These are phyloP conservation scores for Geotrichum cucujoidarum DNA, from an alignment of 1,139 yeast genomes.

Conservation along the genomic window DNA sequence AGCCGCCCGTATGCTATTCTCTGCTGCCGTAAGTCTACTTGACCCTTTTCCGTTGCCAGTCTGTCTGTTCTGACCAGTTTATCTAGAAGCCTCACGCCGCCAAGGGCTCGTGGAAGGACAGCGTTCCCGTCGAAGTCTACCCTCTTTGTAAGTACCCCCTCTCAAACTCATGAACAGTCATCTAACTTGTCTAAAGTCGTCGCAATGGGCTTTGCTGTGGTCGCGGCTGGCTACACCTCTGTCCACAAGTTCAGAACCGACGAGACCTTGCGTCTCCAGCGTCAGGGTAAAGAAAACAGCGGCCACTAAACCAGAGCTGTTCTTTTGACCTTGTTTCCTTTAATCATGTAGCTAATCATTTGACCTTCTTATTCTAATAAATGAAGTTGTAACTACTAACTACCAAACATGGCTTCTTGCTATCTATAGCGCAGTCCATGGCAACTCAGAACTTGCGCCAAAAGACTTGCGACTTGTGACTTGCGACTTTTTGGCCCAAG, in stretches of 20 bases:
- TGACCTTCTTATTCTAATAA: no score
- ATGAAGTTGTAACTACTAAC: no score
- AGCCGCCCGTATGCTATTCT: constrained; percentile 15
- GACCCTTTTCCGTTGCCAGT: neutral
- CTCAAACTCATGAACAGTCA: neutral
- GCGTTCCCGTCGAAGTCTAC: constrained; percentile 32
- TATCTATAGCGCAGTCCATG: no score
- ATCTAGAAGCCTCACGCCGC: constrained; percentile 13
- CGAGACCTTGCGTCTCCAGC: constrained; percentile 27
- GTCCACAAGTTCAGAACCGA: constrained; percentile 29
- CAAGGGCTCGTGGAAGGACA: constrained; percentile 15
- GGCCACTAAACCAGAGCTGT: no score
- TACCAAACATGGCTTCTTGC: no score
- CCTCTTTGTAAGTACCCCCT: constrained; percentile 31
- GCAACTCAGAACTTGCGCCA: no score
- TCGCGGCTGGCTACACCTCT: constrained; percentile 28
- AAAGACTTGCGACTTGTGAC: no score
- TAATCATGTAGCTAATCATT: no score
- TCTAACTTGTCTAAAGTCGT: constrained; percentile 22
- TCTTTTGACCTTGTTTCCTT: no score
- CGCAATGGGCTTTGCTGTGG: constrained; percentile 33
- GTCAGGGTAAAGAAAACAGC: constrained; percentile 21
- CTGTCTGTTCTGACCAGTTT: neutral
- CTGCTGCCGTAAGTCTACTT: constrained; percentile 16
- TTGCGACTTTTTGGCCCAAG: no score